These are phyloP conservation scores for Thelonectria discophora DNA, from an alignment of 2,329 filamentous ascomycete species.

Conservation along the genomic window DNA sequence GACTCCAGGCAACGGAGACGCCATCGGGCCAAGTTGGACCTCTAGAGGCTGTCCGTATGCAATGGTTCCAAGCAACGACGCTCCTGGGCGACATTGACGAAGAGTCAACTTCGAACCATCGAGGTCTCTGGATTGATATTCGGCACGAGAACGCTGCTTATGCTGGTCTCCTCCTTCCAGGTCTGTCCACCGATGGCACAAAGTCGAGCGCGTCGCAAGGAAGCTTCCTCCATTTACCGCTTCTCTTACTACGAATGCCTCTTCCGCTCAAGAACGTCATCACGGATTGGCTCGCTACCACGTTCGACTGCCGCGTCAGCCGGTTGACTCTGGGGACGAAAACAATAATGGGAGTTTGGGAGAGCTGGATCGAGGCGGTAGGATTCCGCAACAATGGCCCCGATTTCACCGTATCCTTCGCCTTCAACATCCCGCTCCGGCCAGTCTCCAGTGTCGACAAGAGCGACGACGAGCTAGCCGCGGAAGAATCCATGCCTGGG, in stretches of 20 bases:
- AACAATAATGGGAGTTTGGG: slow-evolving; percentile 60
- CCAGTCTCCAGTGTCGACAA: slow-evolving; percentile 12
- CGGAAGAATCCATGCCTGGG: slow-evolving; percentile 37
- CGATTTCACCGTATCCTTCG: slow-evolving; percentile 61
- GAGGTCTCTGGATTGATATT: slow-evolving; percentile 57
- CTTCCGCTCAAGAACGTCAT: slow-evolving; percentile 59
- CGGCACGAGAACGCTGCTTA: slow-evolving; percentile 63
- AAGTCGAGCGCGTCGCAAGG: slow-evolving; percentile 29
- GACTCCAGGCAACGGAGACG: slow-evolving; percentile 54
- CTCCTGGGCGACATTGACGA: slow-evolving; percentile 44
- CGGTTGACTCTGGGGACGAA: slow-evolving; percentile 60
- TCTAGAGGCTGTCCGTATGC: slow-evolving; percentile 58
- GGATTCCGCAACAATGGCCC: slow-evolving; percentile 47
- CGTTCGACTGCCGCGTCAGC: slow-evolving; percentile 66
- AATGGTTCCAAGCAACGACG: slow-evolving; percentile 53
- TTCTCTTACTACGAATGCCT: slow-evolving; percentile 66
- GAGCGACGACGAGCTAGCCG: slow-evolving; percentile 31
- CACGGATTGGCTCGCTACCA: slow-evolving; percentile 59
- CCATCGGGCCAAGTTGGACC: slow-evolving; percentile 51
- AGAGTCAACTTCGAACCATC: slow-evolving; percentile 38
- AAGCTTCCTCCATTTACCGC: slow-evolving; percentile 58
- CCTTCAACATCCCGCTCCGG: slow-evolving; percentile 55
- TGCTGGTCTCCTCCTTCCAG: slow-evolving; percentile 60
- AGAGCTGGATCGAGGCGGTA: slow-evolving; percentile 58
- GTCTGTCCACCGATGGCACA: slow-evolving; percentile 33